These are phyloP conservation scores for Saraca asoca DNA, from an alignment of 331 rosid genomes.

Conservation along the genomic window DNA sequence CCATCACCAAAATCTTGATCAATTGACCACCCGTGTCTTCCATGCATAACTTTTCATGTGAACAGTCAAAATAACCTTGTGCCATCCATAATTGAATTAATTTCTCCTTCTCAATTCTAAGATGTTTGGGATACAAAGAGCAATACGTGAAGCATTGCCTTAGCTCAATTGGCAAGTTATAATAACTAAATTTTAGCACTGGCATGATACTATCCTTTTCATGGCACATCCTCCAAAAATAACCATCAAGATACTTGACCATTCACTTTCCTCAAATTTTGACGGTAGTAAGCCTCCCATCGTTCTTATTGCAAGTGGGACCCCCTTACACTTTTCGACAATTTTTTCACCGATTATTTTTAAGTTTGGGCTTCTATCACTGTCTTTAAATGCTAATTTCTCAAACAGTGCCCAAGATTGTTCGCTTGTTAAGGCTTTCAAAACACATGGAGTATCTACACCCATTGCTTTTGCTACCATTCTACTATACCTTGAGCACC, in stretches of 20 bases:
- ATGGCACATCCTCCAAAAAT: not conserved
- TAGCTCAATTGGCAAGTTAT: not conserved
- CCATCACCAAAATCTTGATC: not conserved
- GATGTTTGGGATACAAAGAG: not conserved
- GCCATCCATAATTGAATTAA: not conserved
- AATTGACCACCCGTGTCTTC: not conserved
- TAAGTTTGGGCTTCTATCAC: not conserved
- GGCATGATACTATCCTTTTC: not conserved
- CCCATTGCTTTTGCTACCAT: not conserved
- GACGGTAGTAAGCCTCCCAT: not conserved
- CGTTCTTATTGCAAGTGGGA: not conserved
- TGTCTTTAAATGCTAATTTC: not conserved
- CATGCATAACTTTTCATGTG: not conserved
- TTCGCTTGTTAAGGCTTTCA: not conserved
- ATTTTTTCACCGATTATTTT: not conserved
- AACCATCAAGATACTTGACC: not conserved
- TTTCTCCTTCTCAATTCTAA: not conserved
- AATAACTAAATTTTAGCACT: not conserved
- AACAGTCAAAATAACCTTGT: not conserved
- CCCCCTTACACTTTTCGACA: not conserved
- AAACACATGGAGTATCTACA: not conserved
- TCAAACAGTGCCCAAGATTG: not conserved
- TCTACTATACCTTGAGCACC: conserved; percentile 1
- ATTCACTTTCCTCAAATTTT: not conserved
- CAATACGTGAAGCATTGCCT: not conserved